A percentile compares a stretch with the other conserved stretches of the same genome.
Evolutionary conservation across 169 alveolate genomes (phyloP).

Genomic region (Theileria parva): DNA sequence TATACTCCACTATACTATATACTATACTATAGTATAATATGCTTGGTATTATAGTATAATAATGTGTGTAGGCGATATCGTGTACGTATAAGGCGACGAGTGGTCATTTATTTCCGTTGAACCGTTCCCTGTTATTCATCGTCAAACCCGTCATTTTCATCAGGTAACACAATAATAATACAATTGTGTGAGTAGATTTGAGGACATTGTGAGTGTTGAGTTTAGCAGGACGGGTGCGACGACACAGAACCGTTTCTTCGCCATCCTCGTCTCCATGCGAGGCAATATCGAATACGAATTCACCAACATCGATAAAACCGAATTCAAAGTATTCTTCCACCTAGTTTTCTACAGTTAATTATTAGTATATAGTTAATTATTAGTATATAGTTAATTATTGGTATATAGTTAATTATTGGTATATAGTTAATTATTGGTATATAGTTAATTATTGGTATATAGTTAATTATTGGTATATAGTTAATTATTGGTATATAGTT

Average conservation of each 20-base stretch:
- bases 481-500: no score
- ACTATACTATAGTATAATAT: no score
- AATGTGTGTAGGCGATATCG: constrained; percentile 72
- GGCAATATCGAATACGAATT: constrained; percentile 88
- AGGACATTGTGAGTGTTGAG: constrained; percentile 90
- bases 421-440: no score
- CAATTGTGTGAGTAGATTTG: constrained; percentile 71
- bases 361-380: no score
- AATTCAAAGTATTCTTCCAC: constrained; percentile 78
- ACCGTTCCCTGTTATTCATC: constrained; percentile 91
- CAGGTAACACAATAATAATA: constrained; percentile 56
- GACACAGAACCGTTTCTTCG: constrained; percentile 91
- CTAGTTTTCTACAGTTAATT: no score
- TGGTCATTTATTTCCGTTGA: constrained; percentile 94
- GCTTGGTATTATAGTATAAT: no score
- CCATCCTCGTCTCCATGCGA: constrained; percentile 85
- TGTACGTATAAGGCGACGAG: constrained; percentile 95
- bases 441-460: no score
- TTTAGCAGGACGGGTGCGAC: constrained; percentile 91
- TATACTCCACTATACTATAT: neutral
- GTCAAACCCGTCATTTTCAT: constrained; percentile 95
- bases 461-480: no score
- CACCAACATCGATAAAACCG: constrained; percentile 92
- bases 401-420: no score
- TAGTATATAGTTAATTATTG: no score